Evolutionary conservation across 208 protist species (phyloP).

Genomic region (Crithidia expoeki): DNA sequence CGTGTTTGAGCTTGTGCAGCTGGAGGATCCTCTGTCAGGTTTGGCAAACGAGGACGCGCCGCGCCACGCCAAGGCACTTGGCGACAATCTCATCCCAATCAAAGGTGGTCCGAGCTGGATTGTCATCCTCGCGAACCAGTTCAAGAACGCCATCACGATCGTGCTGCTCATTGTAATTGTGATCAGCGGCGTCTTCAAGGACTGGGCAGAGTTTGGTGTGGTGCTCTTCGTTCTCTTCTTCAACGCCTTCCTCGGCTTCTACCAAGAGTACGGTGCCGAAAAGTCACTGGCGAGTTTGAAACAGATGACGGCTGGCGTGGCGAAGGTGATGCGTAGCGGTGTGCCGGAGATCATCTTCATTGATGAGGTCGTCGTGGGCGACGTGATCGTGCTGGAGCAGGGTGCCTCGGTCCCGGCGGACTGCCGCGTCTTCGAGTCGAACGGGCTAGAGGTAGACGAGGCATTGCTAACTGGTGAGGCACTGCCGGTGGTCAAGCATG

Average conservation of each 20-base stretch:
- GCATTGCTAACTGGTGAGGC: slow-evolving; percentile 94
- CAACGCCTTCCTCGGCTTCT: slow-evolving; percentile 87
- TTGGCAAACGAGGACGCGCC: slow-evolving; percentile 52
- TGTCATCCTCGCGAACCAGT: slow-evolving; percentile 69
- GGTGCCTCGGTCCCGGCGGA: slow-evolving; percentile 95
- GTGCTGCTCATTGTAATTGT: slow-evolving; percentile 84
- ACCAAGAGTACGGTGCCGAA: slow-evolving; percentile 89
- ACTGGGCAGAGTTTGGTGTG: slow-evolving; percentile 90
- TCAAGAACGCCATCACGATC: slow-evolving; percentile 88
- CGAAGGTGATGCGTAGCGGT: slow-evolving; percentile 93
- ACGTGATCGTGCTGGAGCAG: slow-evolving; percentile 93
- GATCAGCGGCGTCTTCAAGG: slow-evolving; percentile 78
- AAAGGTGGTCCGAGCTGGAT: slow-evolving; percentile 70
- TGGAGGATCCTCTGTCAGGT: slow-evolving; percentile 60
- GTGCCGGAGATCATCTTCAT: slow-evolving; percentile 88
- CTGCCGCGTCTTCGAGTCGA: slow-evolving; percentile 92
- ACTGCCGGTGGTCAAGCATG: slow-evolving; percentile 81
- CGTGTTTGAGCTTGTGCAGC: slow-evolving; percentile 75
- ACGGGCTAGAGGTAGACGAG: slow-evolving; percentile 92
- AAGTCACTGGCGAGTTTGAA: slow-evolving; percentile 85
- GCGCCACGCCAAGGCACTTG: slow-evolving; percentile 60
- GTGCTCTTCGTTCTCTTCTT: slow-evolving; percentile 87
- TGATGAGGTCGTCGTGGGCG: slow-evolving; percentile 96
- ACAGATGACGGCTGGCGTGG: slow-evolving; percentile 84
- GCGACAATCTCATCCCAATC: slow-evolving; percentile 86